Evolutionary conservation across 164 flowering plant genomes (phyloP), one percentile per base, ranked within the genome.

Genomic region (Buxus sempervirens): DNA sequence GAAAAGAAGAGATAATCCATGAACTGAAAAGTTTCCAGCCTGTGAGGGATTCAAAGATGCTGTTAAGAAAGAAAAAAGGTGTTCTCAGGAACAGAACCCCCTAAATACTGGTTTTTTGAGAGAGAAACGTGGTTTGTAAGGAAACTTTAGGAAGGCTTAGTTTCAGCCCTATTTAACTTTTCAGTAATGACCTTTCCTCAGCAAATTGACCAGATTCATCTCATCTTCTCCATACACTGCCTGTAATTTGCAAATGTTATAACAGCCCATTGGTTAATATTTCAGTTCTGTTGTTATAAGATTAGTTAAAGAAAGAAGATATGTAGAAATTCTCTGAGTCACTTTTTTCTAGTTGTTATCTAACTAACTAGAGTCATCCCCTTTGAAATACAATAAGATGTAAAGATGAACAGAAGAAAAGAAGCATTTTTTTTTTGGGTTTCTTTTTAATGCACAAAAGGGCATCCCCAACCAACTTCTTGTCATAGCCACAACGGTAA

Each of bases 61-160:
- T 70, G 63, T 42, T 69, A 68, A 56, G 75, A 65, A 65, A 32
- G 7, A 32, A 32, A 32, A 79, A 73, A 80, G 32, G 66, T 64
- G 72, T 53, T 61, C 12, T 7, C 62, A 72, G 71, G 72, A 72
- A 70, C 58, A 72, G 72, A 78, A 66, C 60, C 72, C 80, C 73
- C 77, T 86, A 77, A 76, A 86, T 83, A 85, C 78, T 76, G 85
- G 76, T 73, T 58, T 72, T 70, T 68, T 69, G 72, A 42, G 74
- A 69, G 84, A 85, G 86, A 85, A 80, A 84, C 91, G 91, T 86
- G 87, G 77, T 10, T 69, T 80, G 70, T 79, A 85, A 88, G 84
- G 84, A 80, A 90, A 73, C 83, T 76, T 64, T 58, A 84, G 75
- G 78, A 73, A 76, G 73, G n/a, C n/a, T n/a, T 82, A 56, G 66